These are phyloP conservation scores for Phytophthora foliorum DNA, from an alignment of 352 stramenopile genomes.

Conservation along the genomic window DNA sequence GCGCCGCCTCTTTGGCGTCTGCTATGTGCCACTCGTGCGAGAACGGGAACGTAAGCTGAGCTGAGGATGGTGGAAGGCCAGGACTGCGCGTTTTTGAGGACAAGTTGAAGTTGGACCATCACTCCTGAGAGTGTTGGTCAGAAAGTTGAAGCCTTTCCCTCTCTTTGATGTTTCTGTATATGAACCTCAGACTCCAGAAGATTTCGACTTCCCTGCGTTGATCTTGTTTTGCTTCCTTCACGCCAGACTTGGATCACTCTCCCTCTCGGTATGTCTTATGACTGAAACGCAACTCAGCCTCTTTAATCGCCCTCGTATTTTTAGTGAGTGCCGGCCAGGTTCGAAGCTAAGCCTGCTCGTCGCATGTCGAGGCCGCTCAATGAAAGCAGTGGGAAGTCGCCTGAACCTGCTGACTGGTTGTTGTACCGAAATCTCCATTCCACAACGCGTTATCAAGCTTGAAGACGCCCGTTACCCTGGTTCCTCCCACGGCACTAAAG, in stretches of 20 bases:
- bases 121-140: neutral
- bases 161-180: conserved; percentile 3
- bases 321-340: conserved; percentile 19
- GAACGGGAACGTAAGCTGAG: conserved; percentile 62
- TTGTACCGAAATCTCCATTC: conserved; percentile 6
- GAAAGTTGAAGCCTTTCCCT: conserved; percentile 6
- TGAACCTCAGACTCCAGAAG: conserved; percentile 17
- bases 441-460: conserved; percentile 18
- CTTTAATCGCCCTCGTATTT: conserved; percentile 26
- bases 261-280: conserved; percentile 3
- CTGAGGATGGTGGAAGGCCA: conserved; percentile 1
- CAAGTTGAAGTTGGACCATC: conserved; percentile 22
- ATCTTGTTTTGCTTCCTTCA: neutral
- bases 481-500: too few species aligned
- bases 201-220: conserved; percentile 15
- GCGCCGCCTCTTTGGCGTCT: conserved; percentile 77
- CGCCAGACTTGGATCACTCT: neutral
- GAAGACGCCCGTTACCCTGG: neutral
- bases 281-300: conserved; percentile 10
- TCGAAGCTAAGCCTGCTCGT: conserved; percentile 10
- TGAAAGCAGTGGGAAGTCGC: neutral
- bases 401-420: neutral
- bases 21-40: conserved; percentile 84
- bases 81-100: neutral
- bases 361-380: neutral